A percentile compares a stretch with the other conserved stretches of the same genome.
Conservation (phyloP, 768 basidiomycete species). For the Tephrocybe sp. region DNA sequence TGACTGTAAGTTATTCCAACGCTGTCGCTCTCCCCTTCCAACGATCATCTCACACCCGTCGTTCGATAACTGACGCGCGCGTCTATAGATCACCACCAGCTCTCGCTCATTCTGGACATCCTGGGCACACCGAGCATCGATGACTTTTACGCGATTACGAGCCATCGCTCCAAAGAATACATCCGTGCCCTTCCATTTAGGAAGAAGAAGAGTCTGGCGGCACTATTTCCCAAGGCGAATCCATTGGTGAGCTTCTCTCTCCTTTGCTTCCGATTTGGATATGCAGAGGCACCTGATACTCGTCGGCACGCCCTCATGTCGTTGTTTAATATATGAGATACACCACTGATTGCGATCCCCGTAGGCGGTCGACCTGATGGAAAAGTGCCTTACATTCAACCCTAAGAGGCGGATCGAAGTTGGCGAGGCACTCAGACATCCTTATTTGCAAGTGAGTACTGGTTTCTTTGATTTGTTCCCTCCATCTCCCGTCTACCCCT, state of each 20-base stretch:
- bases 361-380: slow-evolving; percentile 74
- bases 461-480: not conserved
- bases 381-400: slow-evolving; percentile 78
- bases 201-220: slow-evolving; percentile 67
- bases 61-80: slow-evolving; percentile 2
- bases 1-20: slow-evolving; percentile 54
- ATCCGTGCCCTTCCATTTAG: slow-evolving; percentile 87
- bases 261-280: not conserved
- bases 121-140: slow-evolving; percentile 89
- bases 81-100: slow-evolving; percentile 83
- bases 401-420: slow-evolving; percentile 88
- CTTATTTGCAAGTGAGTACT: slow-evolving; percentile 46
- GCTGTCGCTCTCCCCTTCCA: no score
- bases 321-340: not conserved
- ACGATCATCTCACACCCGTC: not conserved
- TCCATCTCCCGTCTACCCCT: no score
- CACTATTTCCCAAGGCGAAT: slow-evolving; percentile 75
- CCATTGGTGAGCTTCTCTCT: slow-evolving; percentile 42
- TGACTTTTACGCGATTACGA: slow-evolving; percentile 92
- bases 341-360: not conserved
- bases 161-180: slow-evolving; percentile 75
- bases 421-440: slow-evolving; percentile 83
- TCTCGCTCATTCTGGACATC: slow-evolving; percentile 91
- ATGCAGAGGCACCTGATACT: no score
- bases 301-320: not conserved